Evolutionary conservation across 805 yeast species (phyloP).

Genomic region (Kluyveromyces nonfermentans): DNA sequence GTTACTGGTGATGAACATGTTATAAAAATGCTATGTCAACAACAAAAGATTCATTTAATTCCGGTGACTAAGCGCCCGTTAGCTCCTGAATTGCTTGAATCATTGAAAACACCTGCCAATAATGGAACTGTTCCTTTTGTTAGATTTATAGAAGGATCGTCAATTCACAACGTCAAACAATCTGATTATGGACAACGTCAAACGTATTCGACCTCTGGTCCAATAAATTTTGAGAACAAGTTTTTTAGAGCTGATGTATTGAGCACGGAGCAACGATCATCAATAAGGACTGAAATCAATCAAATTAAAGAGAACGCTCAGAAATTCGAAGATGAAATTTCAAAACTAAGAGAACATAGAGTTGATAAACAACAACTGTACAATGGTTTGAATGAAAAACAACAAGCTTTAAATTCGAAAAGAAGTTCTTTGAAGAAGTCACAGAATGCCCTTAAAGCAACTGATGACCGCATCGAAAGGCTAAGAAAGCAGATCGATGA

Average conservation of each 20-base stretch:
- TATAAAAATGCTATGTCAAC: conserved; percentile 58
- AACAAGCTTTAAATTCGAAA: not conserved
- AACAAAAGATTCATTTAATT: conserved; percentile 39
- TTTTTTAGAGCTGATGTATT: conserved; percentile 20
- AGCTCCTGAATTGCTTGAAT: conserved; percentile 31
- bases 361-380: not conserved
- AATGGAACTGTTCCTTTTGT: conserved; percentile 39
- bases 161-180: conserved; percentile 38
- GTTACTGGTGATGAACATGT: conserved; percentile 67
- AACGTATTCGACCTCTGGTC: conserved; percentile 28
- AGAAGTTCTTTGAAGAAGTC: not conserved
- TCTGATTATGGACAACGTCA: conserved; percentile 62
- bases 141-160: conserved; percentile 53
- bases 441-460: conserved; percentile 3
- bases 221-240: conserved; percentile 11
- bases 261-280: conserved; percentile 17
- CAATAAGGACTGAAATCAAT: conserved; percentile 12
- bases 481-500: conserved; percentile 8
- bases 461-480: not conserved
- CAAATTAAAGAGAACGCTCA: conserved; percentile 6
- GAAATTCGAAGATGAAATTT: conserved; percentile 8
- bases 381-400: not conserved
- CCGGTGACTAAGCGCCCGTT: conserved; percentile 54
- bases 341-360: conserved; percentile 4
- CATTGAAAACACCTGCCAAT: conserved; percentile 28